Percentiles rank a stretch among this genome's conserved stretches.
Conservation (phyloP, 164 flowering plant species). For the Hamamelis virginiana region DNA sequence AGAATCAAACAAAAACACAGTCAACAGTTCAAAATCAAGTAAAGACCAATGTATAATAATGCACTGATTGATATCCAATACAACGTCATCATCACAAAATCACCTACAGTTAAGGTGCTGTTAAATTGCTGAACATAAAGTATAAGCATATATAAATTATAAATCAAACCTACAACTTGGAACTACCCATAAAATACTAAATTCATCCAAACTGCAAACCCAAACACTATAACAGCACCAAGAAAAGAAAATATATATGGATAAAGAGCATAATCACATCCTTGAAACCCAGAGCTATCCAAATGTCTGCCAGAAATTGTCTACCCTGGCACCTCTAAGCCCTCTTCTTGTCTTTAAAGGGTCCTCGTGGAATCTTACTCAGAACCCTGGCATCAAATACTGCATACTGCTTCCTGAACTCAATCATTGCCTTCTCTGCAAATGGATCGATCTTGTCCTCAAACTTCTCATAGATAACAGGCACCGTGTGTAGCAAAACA, state of each 20-base stretch:
- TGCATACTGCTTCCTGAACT: conserved; percentile 66
- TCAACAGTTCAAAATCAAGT: background rate
- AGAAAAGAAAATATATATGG: conserved; percentile 4
- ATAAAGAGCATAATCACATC: conserved; percentile 17
- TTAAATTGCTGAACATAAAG: background rate
- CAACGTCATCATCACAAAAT: background rate
- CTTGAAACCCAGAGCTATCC: conserved; percentile 9
- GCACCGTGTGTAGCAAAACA: conserved; percentile 70
- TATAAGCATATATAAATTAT: background rate
- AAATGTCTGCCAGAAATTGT: background rate
- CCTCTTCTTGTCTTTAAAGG: conserved; percentile 42
- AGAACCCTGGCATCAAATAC: conserved; percentile 69
- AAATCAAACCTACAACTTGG: conserved; percentile 4
- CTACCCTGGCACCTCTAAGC: conserved; percentile 21
- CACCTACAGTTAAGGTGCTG: background rate
- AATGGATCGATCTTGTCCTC: conserved; percentile 64
- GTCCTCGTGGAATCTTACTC: conserved; percentile 51
- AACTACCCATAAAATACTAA: conserved; percentile 5
- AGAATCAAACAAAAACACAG: background rate
- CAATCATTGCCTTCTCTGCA: conserved; percentile 60
- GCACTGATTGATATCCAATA: background rate
- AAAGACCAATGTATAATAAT: background rate
- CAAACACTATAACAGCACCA: conserved; percentile 2
- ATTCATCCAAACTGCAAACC: conserved; percentile 8
- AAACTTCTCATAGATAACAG: conserved; percentile 74